A percentile compares a stretch with the other conserved stretches of the same genome.
These are phyloP conservation scores for Pterocarpus santalinus DNA, from an alignment of 306 rosid genomes.

Conservation along the genomic window DNA sequence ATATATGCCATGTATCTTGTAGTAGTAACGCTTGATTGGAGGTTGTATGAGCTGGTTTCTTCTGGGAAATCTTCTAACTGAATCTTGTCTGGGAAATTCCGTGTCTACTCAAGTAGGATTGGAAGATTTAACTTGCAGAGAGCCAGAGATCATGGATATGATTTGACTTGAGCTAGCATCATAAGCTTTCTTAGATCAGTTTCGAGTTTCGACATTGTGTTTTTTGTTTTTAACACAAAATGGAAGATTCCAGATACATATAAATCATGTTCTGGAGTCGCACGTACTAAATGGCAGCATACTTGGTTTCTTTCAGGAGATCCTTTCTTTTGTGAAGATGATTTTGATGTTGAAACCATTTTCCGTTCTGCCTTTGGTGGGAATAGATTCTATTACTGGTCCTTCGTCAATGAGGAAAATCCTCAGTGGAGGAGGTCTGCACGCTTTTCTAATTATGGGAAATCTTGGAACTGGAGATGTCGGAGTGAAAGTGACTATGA, in stretches of 20 bases:
- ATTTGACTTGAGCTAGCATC: slow-evolving; percentile 38
- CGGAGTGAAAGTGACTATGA: slow-evolving; percentile 55
- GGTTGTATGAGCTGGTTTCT: slow-evolving; percentile 12
- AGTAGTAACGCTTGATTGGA: slow-evolving; percentile 20
- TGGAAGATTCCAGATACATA: slow-evolving; percentile 5
- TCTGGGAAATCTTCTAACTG: slow-evolving; percentile 7
- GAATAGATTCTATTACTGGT: slow-evolving; percentile 61
- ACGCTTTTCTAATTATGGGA: slow-evolving; percentile 50
- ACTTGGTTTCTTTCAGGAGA: slow-evolving; percentile 54
- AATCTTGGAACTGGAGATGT: slow-evolving; percentile 65
- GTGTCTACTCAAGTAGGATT: slow-evolving; percentile 14
- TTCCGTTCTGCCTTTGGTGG: slow-evolving; percentile 79
- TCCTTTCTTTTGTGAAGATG: slow-evolving; percentile 66
- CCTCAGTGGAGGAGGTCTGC: slow-evolving; percentile 74
- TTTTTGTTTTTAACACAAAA: slow-evolving; percentile 19
- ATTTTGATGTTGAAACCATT: slow-evolving; percentile 67
- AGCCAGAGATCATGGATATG: neutral
- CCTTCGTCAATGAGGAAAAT: slow-evolving; percentile 74
- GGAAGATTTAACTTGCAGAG: slow-evolving; percentile 15
- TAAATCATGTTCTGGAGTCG: slow-evolving; percentile 11
- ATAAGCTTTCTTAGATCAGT: slow-evolving; percentile 24
- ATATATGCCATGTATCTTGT: slow-evolving; percentile 25
- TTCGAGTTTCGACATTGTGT: neutral
- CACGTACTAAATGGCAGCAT: neutral
- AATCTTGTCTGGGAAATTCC: slow-evolving; percentile 21